Conservation (phyloP, 768 basidiomycete genomes). For the Mycena metata region DNA sequence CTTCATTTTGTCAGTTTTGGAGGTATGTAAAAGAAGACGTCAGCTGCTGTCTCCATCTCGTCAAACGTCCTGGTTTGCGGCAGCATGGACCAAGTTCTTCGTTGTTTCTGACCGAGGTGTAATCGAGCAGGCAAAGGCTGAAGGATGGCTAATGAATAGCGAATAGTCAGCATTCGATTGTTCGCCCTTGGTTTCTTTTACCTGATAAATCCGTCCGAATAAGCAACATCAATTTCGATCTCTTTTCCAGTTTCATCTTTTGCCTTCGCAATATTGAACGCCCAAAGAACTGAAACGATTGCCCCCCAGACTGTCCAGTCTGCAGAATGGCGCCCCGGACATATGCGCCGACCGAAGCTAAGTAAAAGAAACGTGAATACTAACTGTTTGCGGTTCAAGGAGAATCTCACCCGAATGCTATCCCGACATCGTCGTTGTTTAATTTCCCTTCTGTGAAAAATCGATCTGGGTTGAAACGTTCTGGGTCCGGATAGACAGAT, state of each 20-base stretch:
- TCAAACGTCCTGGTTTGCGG: not conserved
- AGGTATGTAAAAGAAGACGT: too few relatives aligned
- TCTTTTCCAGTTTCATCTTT: slow-evolving; percentile 65
- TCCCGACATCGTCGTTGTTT: slow-evolving; percentile 13
- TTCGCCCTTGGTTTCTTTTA: not conserved
- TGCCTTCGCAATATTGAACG: slow-evolving; percentile 34
- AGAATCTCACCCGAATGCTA: slow-evolving; percentile 25
- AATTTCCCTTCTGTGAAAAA: slow-evolving; percentile 40
- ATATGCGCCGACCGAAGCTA: slow-evolving; percentile 19
- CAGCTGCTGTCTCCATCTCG: too few relatives aligned
- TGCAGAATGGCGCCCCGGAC: not conserved
- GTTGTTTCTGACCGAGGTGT: slow-evolving; percentile 14
- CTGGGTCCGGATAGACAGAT: slow-evolving; percentile 44
- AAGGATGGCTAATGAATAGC: slow-evolving; percentile 3
- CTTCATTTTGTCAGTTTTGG: too few relatives aligned
- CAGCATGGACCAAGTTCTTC: slow-evolving; percentile 12
- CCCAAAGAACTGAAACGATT: slow-evolving; percentile 14
- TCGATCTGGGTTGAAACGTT: slow-evolving; percentile 46
- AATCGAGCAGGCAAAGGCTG: slow-evolving; percentile 15
- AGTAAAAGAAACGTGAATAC: too few relatives aligned
- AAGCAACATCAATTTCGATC: slow-evolving; percentile 34
- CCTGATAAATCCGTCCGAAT: slow-evolving; percentile 6
- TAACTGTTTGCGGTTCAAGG: too few relatives aligned
- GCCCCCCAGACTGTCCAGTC: slow-evolving; percentile 3
- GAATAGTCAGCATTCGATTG: not conserved